These are phyloP conservation scores for Chaetomium cochliodes DNA, from an alignment of 495 filamentous ascomycete genomes.

Conservation along the genomic window DNA sequence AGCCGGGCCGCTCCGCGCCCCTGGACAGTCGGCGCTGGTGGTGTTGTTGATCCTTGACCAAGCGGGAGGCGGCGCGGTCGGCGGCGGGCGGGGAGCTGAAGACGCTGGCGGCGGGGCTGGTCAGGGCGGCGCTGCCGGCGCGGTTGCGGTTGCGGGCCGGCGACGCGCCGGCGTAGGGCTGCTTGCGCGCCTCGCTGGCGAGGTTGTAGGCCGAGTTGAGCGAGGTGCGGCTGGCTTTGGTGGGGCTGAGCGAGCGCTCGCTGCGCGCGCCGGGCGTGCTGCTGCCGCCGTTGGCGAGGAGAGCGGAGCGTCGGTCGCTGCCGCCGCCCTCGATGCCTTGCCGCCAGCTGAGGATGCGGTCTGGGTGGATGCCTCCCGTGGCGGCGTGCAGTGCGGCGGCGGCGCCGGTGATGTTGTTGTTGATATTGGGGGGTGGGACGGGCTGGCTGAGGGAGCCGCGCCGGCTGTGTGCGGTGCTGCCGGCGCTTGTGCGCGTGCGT, in stretches of 20 bases:
- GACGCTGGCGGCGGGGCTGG: slow-evolving; percentile 34
- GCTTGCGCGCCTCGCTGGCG: slow-evolving; percentile 43
- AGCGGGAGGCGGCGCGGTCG: slow-evolving; percentile 16
- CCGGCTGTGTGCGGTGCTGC: slow-evolving; percentile 53
- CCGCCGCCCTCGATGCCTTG: slow-evolving; percentile 64
- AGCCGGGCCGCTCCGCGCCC: slow-evolving; percentile 17
- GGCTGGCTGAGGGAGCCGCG: slow-evolving; percentile 50
- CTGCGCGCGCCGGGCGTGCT: slow-evolving; percentile 38
- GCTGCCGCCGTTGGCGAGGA: slow-evolving; percentile 28
- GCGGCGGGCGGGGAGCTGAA: slow-evolving; percentile 19
- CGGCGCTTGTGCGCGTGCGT: slow-evolving; percentile 53
- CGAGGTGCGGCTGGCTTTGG: slow-evolving; percentile 41
- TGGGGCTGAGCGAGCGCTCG: slow-evolving; percentile 52
- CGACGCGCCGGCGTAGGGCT: slow-evolving; percentile 39
- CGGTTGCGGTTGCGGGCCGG: slow-evolving; percentile 26
- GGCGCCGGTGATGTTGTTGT: slow-evolving; percentile 23
- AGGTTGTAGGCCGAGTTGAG: slow-evolving; percentile 38
- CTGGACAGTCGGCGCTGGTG: slow-evolving; percentile 4
- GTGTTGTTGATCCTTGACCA: slow-evolving; percentile 4
- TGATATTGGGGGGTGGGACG: no score
- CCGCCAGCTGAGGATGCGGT: slow-evolving; percentile 90
- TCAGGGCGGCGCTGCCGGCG: slow-evolving; percentile 24
- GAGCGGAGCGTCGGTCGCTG: slow-evolving; percentile 35
- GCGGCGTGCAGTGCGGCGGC: slow-evolving; percentile 47
- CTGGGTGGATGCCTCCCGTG: slow-evolving; percentile 56